phyloP scores from a whole-genome alignment of 2,329 filamentous ascomycete genomes.

The Sporothrix brasiliensis region DNA sequence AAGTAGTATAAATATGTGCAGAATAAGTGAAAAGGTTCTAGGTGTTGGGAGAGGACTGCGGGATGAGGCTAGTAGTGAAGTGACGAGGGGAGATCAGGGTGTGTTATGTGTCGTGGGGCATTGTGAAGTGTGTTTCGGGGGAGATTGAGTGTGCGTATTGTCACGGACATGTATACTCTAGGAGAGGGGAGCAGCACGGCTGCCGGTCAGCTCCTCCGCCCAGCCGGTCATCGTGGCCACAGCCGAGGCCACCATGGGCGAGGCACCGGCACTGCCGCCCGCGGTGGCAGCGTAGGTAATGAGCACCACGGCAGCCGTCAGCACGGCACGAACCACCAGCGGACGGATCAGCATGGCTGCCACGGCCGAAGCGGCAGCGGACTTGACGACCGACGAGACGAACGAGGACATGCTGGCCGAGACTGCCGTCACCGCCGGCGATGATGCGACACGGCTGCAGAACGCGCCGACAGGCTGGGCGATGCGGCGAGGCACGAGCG shows the following conservation, averaged over 20 bases:
- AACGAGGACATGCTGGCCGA: constrained; percentile 25
- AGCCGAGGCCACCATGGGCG: constrained; percentile 28
- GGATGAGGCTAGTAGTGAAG: constrained; percentile 12
- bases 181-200: constrained; percentile 1
- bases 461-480: constrained; percentile 32
- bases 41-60: constrained; percentile 18
- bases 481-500: constrained; percentile 31
- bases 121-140: constrained; percentile 13
- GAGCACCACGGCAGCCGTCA: constrained; percentile 29
- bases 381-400: constrained; percentile 15
- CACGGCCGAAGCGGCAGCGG: constrained; percentile 30
- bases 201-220: constrained; percentile 26
- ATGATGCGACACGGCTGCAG: constrained; percentile 24
- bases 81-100: neutral
- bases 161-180: neutral
- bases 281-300: constrained; percentile 29
- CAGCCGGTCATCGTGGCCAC: constrained; percentile 17
- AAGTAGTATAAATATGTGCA: constrained; percentile 14
- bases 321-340: constrained; percentile 32
- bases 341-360: constrained; percentile 30
- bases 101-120: constrained; percentile 9
- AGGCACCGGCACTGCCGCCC: constrained; percentile 3
- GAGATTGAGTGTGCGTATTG: neutral
- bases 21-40: constrained; percentile 17
- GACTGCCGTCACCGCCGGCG: constrained; percentile 27